Percentiles rank a stretch among this genome's conserved stretches.
These are phyloP conservation scores for Myotisia sp. DNA, from an alignment of 2,329 filamentous ascomycete species.

Conservation along the genomic window DNA sequence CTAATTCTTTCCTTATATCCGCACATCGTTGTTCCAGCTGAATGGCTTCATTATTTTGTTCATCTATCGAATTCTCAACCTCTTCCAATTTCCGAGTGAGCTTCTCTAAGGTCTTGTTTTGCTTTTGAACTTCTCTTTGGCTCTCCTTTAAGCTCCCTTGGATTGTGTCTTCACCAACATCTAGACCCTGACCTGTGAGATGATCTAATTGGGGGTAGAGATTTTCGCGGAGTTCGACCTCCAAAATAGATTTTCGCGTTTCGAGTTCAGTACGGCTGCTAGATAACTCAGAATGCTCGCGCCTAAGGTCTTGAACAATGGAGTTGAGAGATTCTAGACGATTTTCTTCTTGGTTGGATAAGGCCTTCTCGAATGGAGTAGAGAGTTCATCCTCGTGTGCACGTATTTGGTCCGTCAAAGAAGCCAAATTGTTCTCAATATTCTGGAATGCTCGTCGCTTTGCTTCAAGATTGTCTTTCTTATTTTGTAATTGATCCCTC, in stretches of 20 bases:
- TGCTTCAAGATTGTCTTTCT: slow-evolving; percentile 57
- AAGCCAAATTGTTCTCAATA: slow-evolving; percentile 60
- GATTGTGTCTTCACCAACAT: slow-evolving; percentile 44
- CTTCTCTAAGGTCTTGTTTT: slow-evolving; percentile 51
- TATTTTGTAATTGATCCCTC: slow-evolving; percentile 57
- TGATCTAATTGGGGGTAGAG: slow-evolving; percentile 77
- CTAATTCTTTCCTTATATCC: slow-evolving; percentile 56
- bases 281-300: slow-evolving; percentile 62
- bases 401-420: slow-evolving; percentile 58
- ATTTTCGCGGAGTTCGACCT: slow-evolving; percentile 80
- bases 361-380: slow-evolving; percentile 81
- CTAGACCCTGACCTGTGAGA: slow-evolving; percentile 61
- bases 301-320: slow-evolving; percentile 58
- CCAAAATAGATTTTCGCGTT: slow-evolving; percentile 64
- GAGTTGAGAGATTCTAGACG: slow-evolving; percentile 58
- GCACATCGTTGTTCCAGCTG: slow-evolving; percentile 45
- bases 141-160: slow-evolving; percentile 59
- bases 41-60: slow-evolving; percentile 39
- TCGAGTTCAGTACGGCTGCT: slow-evolving; percentile 63
- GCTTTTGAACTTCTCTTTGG: slow-evolving; percentile 66
- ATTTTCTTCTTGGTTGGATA: slow-evolving; percentile 68
- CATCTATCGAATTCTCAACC: slow-evolving; percentile 59
- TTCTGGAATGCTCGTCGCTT: slow-evolving; percentile 52
- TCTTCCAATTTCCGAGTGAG: slow-evolving; percentile 57
- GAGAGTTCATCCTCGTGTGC: slow-evolving; percentile 67